Base-by-base conservation (phyloP, 345 rosid species). In the Brassica incana region DNA sequence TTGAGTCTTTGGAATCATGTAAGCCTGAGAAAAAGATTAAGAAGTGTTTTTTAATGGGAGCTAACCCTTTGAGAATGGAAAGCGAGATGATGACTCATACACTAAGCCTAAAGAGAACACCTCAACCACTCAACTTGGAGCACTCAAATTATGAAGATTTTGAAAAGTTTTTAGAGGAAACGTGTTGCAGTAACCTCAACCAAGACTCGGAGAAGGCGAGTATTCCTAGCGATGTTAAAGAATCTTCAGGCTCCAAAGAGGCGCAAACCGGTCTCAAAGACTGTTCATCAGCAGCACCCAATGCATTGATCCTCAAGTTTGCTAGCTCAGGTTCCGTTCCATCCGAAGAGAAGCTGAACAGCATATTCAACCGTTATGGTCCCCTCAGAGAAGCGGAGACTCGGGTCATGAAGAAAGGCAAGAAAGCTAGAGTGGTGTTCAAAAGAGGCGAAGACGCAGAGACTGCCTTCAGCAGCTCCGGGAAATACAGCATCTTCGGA, bases 401-500 rank as follows among this genome's bases (percentile, higher is more conserved):
- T 1, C 75, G 71, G 79, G 83, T 89, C 30, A 76, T 79, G 78
- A 86, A 79, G 81, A 86, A 86, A 78, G 82, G 87, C 50, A 85
- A 69, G 63, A 86, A 77, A 54, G 97, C 88, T 32, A 85, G 77
- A 74, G 88, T 92, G 66, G 85, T 92, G 67, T 92, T 88, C 79
- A 62, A 64, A 71, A 88, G 69, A 62, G 72, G 86, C 0, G 85
- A 73, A 58, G 90, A 90, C 52, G 93, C 92, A 54, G 84, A 92
- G 84, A 56, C 82, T 0, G 93, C 97, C 59, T 88, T 88, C 82
- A 86, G 90, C 81, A 88, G 87, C 67, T 84, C 90, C 0, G 90
- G 91, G 33, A 90, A 88, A 79, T 85, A 87, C 78, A 81, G 85
- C 78, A 83, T 83, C 61, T 87, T 89, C 6, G 90, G 95, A 25